Conservation (phyloP, 2,329 filamentous ascomycete species). For the Westerdykella aurantiaca region DNA sequence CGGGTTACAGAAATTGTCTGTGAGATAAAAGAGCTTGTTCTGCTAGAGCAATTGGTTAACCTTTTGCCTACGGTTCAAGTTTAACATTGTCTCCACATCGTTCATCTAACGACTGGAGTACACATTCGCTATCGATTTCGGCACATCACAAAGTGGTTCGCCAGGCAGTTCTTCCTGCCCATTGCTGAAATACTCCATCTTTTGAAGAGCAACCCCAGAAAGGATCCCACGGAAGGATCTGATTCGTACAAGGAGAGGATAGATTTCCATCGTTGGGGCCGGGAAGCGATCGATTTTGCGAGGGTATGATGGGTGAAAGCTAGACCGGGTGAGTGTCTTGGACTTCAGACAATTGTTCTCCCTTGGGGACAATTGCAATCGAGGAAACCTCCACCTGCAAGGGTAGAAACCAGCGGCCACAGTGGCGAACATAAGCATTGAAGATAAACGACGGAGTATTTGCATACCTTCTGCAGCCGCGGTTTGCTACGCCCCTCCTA, state of each 20-base stretch:
- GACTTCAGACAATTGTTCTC: not conserved
- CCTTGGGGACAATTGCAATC: not conserved
- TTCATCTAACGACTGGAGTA: constrained; percentile 16
- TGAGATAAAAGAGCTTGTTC: constrained; percentile 21
- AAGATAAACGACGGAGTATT: no score
- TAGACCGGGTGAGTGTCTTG: not conserved
- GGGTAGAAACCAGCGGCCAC: no score
- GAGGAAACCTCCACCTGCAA: not conserved
- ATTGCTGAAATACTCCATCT: not conserved
- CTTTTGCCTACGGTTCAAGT: no score
- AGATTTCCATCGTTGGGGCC: not conserved
- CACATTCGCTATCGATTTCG: constrained; percentile 13
- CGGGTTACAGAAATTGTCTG: no score
- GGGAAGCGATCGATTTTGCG: not conserved
- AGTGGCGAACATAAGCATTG: no score
- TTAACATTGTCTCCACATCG: no score
- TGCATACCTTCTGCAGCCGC: no score
- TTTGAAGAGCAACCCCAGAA: not conserved
- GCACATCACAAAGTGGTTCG: constrained; percentile 12
- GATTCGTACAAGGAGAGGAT: not conserved
- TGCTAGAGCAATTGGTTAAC: no score
- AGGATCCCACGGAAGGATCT: not conserved
- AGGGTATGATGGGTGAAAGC: not conserved
- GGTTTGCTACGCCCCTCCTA: no score
- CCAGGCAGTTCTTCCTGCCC: constrained; percentile 9